Conservation (phyloP, 129 eudicot species). For the Saposhnikovia divaricata region DNA sequence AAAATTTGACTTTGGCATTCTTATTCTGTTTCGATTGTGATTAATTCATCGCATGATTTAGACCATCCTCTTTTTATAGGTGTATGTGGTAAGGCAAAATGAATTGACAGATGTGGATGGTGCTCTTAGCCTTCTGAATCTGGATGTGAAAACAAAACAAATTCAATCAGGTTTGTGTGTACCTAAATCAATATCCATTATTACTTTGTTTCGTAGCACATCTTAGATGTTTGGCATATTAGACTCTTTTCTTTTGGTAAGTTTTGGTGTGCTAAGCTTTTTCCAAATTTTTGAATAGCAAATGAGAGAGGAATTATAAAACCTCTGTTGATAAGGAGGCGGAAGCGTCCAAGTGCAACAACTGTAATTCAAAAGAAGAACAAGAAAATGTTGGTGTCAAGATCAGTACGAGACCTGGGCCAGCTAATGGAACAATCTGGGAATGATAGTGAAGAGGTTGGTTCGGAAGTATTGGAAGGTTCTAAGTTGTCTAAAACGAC, state of each 20-base stretch:
- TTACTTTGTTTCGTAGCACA: conserved; percentile 5
- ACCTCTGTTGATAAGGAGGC: conserved; percentile 27
- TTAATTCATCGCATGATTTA: not conserved
- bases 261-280: not conserved
- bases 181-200: not conserved
- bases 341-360: conserved; percentile 30
- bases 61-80: conserved; percentile 25
- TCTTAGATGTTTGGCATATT: not conserved
- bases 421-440: conserved; percentile 32
- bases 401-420: conserved; percentile 14
- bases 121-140: conserved; percentile 38
- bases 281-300: conserved; percentile 1
- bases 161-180: conserved; percentile 37
- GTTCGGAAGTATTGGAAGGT: conserved; percentile 38
- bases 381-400: conserved; percentile 18
- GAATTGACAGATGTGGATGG: conserved; percentile 53
- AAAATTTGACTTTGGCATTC: not conserved
- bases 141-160: conserved; percentile 25
- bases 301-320: conserved; percentile 12
- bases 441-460: conserved; percentile 39
- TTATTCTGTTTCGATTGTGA: not conserved
- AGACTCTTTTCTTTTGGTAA: not conserved
- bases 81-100: conserved; percentile 46
- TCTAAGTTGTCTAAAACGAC: conserved; percentile 18
- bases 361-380: conserved; percentile 29